A percentile compares a stretch with the other conserved stretches of the same genome.
phyloP scores from a whole-genome alignment of 2,329 filamentous ascomycete genomes.

The Aspergillus clavatus region DNA sequence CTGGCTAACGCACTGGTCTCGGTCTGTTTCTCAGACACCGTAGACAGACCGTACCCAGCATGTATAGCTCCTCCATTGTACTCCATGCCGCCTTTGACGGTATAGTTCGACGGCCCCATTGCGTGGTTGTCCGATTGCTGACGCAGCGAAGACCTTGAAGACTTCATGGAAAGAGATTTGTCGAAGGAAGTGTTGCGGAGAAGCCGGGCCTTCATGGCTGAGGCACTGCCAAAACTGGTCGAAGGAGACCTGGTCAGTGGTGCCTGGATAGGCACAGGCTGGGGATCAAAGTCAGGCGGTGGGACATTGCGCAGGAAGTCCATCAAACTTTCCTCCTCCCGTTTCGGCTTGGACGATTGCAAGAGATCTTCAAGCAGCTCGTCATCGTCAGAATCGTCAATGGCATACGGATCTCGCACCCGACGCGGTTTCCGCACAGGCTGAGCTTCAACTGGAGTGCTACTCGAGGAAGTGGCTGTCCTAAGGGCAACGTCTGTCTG shows the following conservation, averaged over 20 bases:
- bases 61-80: constrained; percentile 21
- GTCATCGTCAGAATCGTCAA: constrained; percentile 65
- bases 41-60: constrained; percentile 15
- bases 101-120: constrained; percentile 32
- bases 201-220: constrained; percentile 34
- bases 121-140: constrained; percentile 29
- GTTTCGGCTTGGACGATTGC: constrained; percentile 32
- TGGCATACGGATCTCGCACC: constrained; percentile 86
- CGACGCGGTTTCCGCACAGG: constrained; percentile 71
- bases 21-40: constrained; percentile 25
- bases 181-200: constrained; percentile 29
- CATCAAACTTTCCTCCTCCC: constrained; percentile 45
- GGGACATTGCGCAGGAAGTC: constrained; percentile 46
- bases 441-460: constrained; percentile 41
- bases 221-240: constrained; percentile 13
- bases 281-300: constrained; percentile 34
- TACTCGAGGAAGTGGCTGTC: constrained; percentile 11
- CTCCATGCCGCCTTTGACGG: constrained; percentile 35
- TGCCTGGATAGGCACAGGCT: constrained; percentile 25
- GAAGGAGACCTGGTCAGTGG: constrained; percentile 14
- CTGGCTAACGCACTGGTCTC: constrained; percentile 65
- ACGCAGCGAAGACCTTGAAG: constrained; percentile 31
- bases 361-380: constrained; percentile 59
- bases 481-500: constrained; percentile 18
- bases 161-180: constrained; percentile 25